phyloP scores from a whole-genome alignment of 1,284 basidiomycete species.

The Sanghuangporus baumii region DNA sequence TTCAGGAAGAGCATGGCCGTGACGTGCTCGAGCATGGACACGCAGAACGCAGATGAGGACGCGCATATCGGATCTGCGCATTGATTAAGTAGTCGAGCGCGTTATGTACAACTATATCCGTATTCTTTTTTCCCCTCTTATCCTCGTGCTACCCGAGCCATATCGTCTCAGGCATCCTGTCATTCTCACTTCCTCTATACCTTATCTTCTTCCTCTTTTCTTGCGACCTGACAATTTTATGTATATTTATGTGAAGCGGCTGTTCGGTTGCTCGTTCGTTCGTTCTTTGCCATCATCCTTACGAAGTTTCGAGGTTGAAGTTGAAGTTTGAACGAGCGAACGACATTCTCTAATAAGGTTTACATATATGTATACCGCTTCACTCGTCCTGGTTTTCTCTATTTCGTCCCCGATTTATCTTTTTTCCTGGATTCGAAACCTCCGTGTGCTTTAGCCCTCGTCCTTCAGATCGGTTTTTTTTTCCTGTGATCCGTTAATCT shows the following conservation, averaged over 20 bases:
- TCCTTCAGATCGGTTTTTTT: neutral
- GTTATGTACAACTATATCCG: neutral
- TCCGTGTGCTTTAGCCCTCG: neutral
- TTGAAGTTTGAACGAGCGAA: too few species aligned
- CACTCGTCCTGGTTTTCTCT: too few species aligned
- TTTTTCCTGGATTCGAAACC: neutral
- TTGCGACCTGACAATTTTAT: neutral
- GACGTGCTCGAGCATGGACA: conserved; percentile 20
- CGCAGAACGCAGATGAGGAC: conserved; percentile 30
- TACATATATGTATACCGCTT: too few species aligned
- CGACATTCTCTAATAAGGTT: too few species aligned
- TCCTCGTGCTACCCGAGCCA: neutral
- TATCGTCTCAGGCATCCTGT: neutral
- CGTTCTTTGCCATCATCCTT: neutral
- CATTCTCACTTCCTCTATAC: neutral
- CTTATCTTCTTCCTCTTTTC: neutral
- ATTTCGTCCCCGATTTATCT: neutral
- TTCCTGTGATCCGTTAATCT: neutral
- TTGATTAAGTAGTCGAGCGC: neutral
- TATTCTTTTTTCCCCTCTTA: neutral
- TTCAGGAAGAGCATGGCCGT: conserved; percentile 30
- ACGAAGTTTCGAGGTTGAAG: too few species aligned
- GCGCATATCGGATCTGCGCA: conserved; percentile 21
- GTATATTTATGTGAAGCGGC: conserved; percentile 3
- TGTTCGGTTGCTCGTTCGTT: neutral